Base-by-base conservation (phyloP, 164 flowering plant genomes). In the Vitis rupestris region DNA sequence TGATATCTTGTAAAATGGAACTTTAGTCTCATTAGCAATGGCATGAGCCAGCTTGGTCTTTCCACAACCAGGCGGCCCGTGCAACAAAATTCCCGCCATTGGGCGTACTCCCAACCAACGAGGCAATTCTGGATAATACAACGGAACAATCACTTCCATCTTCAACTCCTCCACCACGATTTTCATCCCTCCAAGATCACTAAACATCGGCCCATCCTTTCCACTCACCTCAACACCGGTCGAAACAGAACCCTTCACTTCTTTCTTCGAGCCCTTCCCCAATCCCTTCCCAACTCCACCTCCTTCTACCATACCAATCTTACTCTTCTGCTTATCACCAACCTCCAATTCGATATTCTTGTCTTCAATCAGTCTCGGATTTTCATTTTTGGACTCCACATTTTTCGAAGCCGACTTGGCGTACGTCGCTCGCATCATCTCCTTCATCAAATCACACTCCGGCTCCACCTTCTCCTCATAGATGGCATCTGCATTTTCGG, bases 51-150 rank as follows among this genome's bases (percentile, higher is more conserved):
- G 81, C 80, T 79, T 90, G 1, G 98, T 95, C 85, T 95, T 95
- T n/a, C 99, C 99, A 63, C 99, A 95, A 0, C 99, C 99, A 14
- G 99, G 98, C 0, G 97, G 98, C 3, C 99, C 99, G 23, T 91
- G 89, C 50, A 95, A 74, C 65, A 95, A 76, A 81, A 95, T 88
- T 57, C 97, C 99, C 3, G 88, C 68, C 75, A 86, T 75, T 0
- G 98, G 98, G 59, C 67, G 78, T 44, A 93, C 94, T 2, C 98
- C 98, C n/a, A 95, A 74, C 78, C 80, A 68, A 70, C 57, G 64
- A 0, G 84, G 86, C 73, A 93, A 51, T 65, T 89, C 78, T 0
- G 97, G 97, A 76, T 88, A 87, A 66, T 64, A 86, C 55, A 93
- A 74, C 0, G 99, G 97, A 53, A 88, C 82, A 37, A 95, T 65